Evolutionary conservation across 768 basidiomycete species (phyloP).

Genomic region (Xanthoconium stramineum): DNA sequence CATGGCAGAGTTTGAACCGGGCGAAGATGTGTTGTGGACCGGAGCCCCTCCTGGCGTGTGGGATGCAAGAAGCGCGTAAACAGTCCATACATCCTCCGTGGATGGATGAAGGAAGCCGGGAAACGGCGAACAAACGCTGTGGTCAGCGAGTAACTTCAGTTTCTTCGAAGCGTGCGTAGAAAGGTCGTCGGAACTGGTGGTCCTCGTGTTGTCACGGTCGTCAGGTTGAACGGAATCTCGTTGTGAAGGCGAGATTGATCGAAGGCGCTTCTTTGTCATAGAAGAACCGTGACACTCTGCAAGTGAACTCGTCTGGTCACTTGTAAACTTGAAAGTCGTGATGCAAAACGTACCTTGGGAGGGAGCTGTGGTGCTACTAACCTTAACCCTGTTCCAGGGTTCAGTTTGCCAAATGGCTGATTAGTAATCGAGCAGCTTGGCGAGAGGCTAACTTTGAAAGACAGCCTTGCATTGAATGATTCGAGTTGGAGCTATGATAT

Average conservation of each 20-base stretch:
- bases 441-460: too few relatives aligned
- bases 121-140: constrained; percentile 44
- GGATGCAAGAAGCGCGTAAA: constrained; percentile 40
- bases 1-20: constrained; percentile 36
- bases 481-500: not conserved
- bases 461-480: too few relatives aligned
- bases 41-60: constrained; percentile 35
- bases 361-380: not conserved
- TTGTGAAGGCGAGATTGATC: constrained; percentile 5
- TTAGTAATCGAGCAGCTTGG: constrained; percentile 9
- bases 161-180: constrained; percentile 40
- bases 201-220: not conserved
- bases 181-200: not conserved
- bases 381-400: constrained; percentile 1
- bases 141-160: constrained; percentile 45
- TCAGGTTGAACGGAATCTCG: not conserved
- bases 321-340: not conserved
- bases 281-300: not conserved
- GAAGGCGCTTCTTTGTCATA: constrained; percentile 14
- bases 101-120: constrained; percentile 45
- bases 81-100: constrained; percentile 36
- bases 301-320: not conserved
- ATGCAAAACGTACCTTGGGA: not conserved
- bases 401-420: not conserved
- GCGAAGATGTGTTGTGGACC: constrained; percentile 24